These are phyloP conservation scores for Agaricus blazei DNA, from an alignment of 768 basidiomycete genomes.

Conservation along the genomic window DNA sequence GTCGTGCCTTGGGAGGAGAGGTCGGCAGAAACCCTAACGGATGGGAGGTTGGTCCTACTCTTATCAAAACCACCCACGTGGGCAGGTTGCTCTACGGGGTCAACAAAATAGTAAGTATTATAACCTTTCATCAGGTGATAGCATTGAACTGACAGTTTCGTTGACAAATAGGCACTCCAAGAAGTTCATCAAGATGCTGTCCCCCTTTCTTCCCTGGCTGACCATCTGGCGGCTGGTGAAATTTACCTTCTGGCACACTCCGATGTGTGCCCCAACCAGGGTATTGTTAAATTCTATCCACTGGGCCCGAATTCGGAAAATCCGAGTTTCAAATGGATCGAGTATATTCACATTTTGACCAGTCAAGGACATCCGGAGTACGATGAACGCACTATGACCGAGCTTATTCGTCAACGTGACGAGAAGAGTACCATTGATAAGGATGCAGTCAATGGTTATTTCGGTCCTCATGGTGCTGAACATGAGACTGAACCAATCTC, in stretches of 20 bases:
- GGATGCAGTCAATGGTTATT: background rate
- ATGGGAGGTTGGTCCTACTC: conserved; percentile 75
- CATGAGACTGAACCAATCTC: background rate
- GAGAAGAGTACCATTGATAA: background rate
- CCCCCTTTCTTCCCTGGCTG: conserved; percentile 25
- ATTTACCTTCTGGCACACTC: conserved; percentile 66
- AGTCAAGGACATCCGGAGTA: conserved; percentile 64
- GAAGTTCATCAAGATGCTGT: background rate
- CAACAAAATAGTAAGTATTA: too few species aligned
- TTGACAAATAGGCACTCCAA: background rate
- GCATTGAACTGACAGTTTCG: background rate
- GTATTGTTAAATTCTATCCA: conserved; percentile 52
- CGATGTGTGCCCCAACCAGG: conserved; percentile 53
- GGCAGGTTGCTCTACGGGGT: conserved; percentile 46
- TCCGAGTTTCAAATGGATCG: conserved; percentile 13
- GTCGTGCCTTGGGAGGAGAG: conserved; percentile 67
- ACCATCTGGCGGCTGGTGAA: conserved; percentile 10
- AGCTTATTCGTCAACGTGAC: background rate
- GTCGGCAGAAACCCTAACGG: conserved; percentile 57
- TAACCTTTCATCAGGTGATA: too few species aligned
- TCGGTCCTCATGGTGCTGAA: background rate
- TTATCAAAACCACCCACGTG: conserved; percentile 56
- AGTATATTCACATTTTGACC: conserved; percentile 68
- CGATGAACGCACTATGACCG: background rate
- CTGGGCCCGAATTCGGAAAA: background rate